Base-by-base conservation (phyloP, 2,329 filamentous ascomycete species). In the Zasmidium cellare region DNA sequence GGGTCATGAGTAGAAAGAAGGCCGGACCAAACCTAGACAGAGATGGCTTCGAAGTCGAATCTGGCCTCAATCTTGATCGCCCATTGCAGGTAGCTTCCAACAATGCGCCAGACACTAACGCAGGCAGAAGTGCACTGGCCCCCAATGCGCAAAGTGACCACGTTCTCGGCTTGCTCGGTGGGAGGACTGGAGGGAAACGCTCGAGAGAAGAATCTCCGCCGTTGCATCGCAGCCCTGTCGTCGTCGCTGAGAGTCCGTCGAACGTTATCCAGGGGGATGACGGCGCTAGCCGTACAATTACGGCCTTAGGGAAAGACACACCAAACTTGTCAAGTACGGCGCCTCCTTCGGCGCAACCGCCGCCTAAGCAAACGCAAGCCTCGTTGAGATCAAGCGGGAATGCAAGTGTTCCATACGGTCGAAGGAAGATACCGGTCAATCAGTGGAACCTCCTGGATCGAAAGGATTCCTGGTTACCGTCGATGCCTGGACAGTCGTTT, bases 401-500 rank as follows among this genome's bases (percentile, higher is more conserved):
- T 28, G 14, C 41, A 46, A n/a, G 20, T 22, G 38, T 61, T 44
- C 60, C 59, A 22, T 69, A 72, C 52, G 63, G 63, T 14, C 65
- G 68, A 2, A 57, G 61, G 22, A 69, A 56, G 25, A 71, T 77
- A 3, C 76, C 80, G 1, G 72, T 69, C 23, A 75, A 81, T 16
- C 85, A 88, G 63, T 66, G 70, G 46, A 64, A 72, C 9, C 71
- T 87, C 3, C 70, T 88, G 1, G 75, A 79, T 5, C 68, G 74
- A 11, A 59, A 71, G 5, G 73, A 78, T 16, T 81, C 68, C 6
- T 76, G 74, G 74, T 57, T 72, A 9, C 73, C 75, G 7, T 61
- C 75, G 9, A 61, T 67, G 16, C 67, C 73, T 3, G 76, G 76
- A 16, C 55, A 62, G 2, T 60, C 59, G 6, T 73, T 76, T 22